These are phyloP conservation scores for Alternaria incomplexa DNA, from an alignment of 2,329 filamentous ascomycete genomes.

Conservation along the genomic window DNA sequence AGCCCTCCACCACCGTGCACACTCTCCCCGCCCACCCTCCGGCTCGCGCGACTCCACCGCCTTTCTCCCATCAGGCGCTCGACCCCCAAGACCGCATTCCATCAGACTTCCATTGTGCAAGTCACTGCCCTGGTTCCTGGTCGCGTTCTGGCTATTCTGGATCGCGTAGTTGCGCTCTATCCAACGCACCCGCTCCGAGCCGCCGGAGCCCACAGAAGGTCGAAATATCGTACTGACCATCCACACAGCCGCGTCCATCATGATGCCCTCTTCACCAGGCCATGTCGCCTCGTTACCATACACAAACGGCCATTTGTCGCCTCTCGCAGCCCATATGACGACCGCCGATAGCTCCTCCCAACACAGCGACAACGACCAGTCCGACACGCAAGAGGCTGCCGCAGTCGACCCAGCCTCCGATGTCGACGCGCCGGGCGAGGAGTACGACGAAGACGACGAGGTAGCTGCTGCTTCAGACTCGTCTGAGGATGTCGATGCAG, in stretches of 20 bases:
- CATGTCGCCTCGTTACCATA: constrained; percentile 68
- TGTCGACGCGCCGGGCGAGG: constrained; percentile 49
- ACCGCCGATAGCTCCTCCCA: constrained; percentile 55
- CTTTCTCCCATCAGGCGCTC: constrained; percentile 36
- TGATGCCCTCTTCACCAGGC: constrained; percentile 66
- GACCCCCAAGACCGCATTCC: constrained; percentile 45
- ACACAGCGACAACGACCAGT: constrained; percentile 76
- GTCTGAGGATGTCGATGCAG: constrained; percentile 58
- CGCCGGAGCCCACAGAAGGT: constrained; percentile 37
- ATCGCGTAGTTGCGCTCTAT: constrained; percentile 53
- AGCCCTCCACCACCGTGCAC: constrained; percentile 17
- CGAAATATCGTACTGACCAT: constrained; percentile 52
- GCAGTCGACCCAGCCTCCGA: constrained; percentile 48
- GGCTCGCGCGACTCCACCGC: constrained; percentile 29
- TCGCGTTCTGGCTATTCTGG: constrained; percentile 45
- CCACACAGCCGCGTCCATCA: constrained; percentile 65
- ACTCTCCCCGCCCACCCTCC: constrained; percentile 24
- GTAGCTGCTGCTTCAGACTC: constrained; percentile 54
- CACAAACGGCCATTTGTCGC: constrained; percentile 70
- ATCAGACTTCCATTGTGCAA: constrained; percentile 48
- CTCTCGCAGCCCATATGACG: constrained; percentile 57
- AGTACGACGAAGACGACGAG: constrained; percentile 51
- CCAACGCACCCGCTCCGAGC: constrained; percentile 44
- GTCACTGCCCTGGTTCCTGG: constrained; percentile 29
- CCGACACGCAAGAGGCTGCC: constrained; percentile 69